Base-by-base conservation (phyloP, 495 filamentous ascomycete genomes). In the Aspergillus carlsbadensis region DNA sequence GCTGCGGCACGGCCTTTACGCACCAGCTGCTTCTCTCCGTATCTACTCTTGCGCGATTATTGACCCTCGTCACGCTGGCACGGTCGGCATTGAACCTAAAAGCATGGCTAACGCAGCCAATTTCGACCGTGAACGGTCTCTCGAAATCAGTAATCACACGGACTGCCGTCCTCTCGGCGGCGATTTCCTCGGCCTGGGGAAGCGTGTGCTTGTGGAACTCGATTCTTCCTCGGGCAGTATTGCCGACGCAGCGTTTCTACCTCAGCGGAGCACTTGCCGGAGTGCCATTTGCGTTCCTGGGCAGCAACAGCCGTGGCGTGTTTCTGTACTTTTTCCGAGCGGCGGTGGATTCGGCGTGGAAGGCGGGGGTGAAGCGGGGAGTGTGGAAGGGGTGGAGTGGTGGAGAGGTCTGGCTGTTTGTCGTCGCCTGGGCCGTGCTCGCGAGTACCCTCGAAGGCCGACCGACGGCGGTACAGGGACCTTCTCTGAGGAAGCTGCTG, bases 191-290 rank as follows among this genome's bases (percentile, higher is more conserved):
- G 0, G 78, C 84, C 34, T 98, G 94, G 94, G 91, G 81, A 14
- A 85, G 84, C 56, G 84, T 96, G 58, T 98, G 94, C 72, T 80
- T 96, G 64, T 88, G 96, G 73, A 88, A 93, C 67, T 74, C 81
- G 26, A 78, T 87, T 56, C 77, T 98, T 10, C 92, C 94, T 0
- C 80, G 87, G 18, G 75, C 79, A 0, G 78, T 89, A 17, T 73
- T 97, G n/a, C 83, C 92, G 0, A 90, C 84, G 5, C 85, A 89
- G 63, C 81, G 94, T 5, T 93, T 92, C 76, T 96, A 92, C 78
- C 70, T 96, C 3, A 92, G 90, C 53, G 94, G 94, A 14, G 87
- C 90, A 57, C 54, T 95, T 6, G 91, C 87, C 1, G 94, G 94
- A 2, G 62, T 92, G 15, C 69, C 78, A 35, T 96, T 91, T 82